These are phyloP conservation scores for Esteya vermicola DNA, from an alignment of 2,329 filamentous ascomycete genomes.

Conservation along the genomic window DNA sequence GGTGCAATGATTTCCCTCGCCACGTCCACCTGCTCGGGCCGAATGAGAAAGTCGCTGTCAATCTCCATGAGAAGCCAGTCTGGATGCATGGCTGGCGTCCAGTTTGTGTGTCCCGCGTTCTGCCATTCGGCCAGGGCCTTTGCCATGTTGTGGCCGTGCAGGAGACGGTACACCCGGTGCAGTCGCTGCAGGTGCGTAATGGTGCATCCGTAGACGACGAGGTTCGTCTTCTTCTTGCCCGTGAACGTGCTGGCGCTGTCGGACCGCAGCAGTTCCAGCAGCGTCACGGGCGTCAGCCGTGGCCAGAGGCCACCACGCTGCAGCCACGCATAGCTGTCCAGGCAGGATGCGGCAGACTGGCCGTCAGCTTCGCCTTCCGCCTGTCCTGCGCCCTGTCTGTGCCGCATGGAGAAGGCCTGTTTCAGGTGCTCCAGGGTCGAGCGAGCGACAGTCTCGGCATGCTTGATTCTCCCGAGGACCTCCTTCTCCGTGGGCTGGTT, in stretches of 20 bases:
- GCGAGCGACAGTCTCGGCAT: background rate
- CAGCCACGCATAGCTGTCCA: too few relatives aligned
- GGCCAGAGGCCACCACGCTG: background rate
- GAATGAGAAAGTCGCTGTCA: constrained; percentile 48
- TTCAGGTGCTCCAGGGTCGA: background rate
- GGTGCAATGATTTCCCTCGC: constrained; percentile 45
- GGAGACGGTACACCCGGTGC: background rate
- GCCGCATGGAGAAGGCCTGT: background rate
- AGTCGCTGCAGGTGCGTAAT: background rate
- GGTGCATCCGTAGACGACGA: background rate
- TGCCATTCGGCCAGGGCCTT: constrained; percentile 15
- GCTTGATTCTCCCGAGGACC: background rate
- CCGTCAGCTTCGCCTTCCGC: too few relatives aligned
- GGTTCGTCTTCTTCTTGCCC: background rate
- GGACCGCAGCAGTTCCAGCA: background rate
- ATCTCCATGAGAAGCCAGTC: constrained; percentile 57
- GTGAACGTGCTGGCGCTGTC: background rate
- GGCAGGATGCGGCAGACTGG: too few relatives aligned
- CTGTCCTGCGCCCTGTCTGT: too few relatives aligned
- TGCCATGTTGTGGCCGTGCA: background rate
- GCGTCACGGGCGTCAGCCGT: background rate
- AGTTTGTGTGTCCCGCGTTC: constrained; percentile 39
- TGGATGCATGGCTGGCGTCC: constrained; percentile 35
- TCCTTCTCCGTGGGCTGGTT: background rate
- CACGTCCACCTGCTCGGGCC: constrained; percentile 47